Conservation (phyloP, 208 protist species). For the Herpetomonas tarakana region DNA sequence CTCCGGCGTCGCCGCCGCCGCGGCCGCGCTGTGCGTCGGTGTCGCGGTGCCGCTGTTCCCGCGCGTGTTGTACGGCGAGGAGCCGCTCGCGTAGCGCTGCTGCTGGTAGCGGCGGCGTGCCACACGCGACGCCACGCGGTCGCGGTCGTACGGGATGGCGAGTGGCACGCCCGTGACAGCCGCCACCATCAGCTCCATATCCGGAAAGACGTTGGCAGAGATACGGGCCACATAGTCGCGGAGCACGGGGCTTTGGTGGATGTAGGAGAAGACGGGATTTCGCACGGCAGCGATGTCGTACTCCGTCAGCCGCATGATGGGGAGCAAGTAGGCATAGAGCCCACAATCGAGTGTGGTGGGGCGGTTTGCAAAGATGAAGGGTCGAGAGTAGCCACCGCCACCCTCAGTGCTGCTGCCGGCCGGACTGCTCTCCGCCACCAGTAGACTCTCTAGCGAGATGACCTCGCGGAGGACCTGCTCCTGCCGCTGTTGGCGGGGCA, state of each 20-base stretch:
- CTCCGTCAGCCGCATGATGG: slow-evolving; percentile 34
- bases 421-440: slow-evolving; percentile 10
- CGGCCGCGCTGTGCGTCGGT: too few species aligned
- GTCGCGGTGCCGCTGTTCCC: too few species aligned
- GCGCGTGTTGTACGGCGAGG: too few species aligned
- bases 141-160: slow-evolving; percentile 5
- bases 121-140: neutral
- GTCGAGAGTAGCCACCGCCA: neutral
- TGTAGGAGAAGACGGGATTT: slow-evolving; percentile 38
- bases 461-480: slow-evolving; percentile 27
- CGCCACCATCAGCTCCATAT: slow-evolving; percentile 35
- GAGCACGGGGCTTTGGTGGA: slow-evolving; percentile 28
- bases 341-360: slow-evolving; percentile 45
- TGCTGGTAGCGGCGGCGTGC: neutral
- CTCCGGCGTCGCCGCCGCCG: too few species aligned
- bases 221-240: slow-evolving; percentile 25
- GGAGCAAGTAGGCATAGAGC: slow-evolving; percentile 51
- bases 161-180: slow-evolving; percentile 11
- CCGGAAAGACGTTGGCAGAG: slow-evolving; percentile 29
- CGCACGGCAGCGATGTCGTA: slow-evolving; percentile 16
- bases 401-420: neutral
- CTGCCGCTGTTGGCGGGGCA: slow-evolving; percentile 34
- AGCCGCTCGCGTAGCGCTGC: too few species aligned
- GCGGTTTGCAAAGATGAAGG: slow-evolving; percentile 30
- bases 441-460: slow-evolving; percentile 33